Evolutionary conservation across 2,329 filamentous ascomycete genomes (phyloP).

Genomic region (Aspergillus novoparasiticus): DNA sequence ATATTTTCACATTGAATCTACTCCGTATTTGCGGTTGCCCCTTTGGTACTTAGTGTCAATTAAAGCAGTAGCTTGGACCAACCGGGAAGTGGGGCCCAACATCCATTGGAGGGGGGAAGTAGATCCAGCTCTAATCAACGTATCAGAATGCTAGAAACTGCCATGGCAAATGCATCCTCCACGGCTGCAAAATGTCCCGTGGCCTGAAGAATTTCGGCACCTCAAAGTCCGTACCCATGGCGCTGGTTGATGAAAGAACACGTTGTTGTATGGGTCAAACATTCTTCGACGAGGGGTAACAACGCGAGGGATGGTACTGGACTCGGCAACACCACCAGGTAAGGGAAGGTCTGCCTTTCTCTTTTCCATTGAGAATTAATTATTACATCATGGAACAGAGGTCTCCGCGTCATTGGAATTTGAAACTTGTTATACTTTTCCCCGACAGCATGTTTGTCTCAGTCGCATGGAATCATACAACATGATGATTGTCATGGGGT

Average conservation of each 20-base stretch:
- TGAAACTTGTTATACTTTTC: background rate
- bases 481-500: background rate
- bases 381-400: conserved; percentile 18
- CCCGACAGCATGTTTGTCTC: background rate
- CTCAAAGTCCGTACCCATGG: conserved; percentile 3
- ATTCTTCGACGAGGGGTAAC: conserved; percentile 5
- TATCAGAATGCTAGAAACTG: conserved; percentile 12
- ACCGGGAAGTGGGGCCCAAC: conserved; percentile 22
- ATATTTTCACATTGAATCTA: background rate
- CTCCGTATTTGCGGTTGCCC: background rate
- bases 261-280: conserved; percentile 15
- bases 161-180: conserved; percentile 17
- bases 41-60: conserved; percentile 5
- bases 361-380: background rate
- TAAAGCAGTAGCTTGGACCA: conserved; percentile 15
- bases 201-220: conserved; percentile 18
- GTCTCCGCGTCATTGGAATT: conserved; percentile 19
- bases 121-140: conserved; percentile 12
- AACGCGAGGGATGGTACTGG: conserved; percentile 13
- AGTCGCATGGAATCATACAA: background rate
- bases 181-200: conserved; percentile 19
- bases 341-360: background rate
- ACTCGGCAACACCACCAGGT: conserved; percentile 1
- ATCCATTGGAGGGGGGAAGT: conserved; percentile 6
- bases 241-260: conserved; percentile 11